Evolutionary conservation across 2,329 filamentous ascomycete species (phyloP).

Genomic region (Dactylonectria estremocensis): DNA sequence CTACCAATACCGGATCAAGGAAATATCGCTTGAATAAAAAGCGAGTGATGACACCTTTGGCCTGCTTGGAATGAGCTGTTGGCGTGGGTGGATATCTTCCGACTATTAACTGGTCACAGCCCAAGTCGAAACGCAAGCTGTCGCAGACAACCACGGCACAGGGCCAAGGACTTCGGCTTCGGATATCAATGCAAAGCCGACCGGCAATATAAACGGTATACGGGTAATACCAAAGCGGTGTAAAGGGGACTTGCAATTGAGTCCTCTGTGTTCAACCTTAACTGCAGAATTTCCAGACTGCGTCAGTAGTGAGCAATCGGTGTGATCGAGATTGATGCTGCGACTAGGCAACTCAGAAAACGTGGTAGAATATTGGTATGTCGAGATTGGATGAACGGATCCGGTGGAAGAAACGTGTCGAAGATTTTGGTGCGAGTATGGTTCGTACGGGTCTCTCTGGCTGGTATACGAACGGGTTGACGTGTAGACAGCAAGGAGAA

Average conservation of each 20-base stretch:
- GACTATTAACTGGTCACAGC: conserved; percentile 41
- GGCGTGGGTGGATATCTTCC: conserved; percentile 33
- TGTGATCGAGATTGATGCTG: neutral
- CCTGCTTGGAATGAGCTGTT: conserved; percentile 21
- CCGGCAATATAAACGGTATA: conserved; percentile 20
- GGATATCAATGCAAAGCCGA: conserved; percentile 19
- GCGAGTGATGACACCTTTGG: conserved; percentile 19
- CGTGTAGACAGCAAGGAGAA: conserved; percentile 10
- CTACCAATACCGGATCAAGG: neutral
- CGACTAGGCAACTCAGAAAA: neutral
- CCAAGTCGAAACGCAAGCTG: conserved; percentile 43
- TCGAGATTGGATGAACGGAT: neutral
- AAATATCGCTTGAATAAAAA: conserved; percentile 7
- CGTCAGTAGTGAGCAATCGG: neutral
- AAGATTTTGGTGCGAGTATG: conserved; percentile 5
- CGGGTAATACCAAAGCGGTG: conserved; percentile 26
- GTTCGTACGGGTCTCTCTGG: conserved; percentile 8
- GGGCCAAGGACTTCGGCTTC: conserved; percentile 29
- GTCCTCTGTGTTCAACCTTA: neutral
- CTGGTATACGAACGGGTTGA: conserved; percentile 22
- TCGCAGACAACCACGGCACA: conserved; percentile 36
- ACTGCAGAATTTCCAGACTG: neutral
- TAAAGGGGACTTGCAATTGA: neutral
- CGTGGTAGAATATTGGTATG: neutral
- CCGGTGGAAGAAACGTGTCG: neutral